A percentile compares a stretch with the other conserved stretches of the same genome.
Evolutionary conservation across 2,329 filamentous ascomycete genomes (phyloP).

Genomic region (Myrmaecium sp.): DNA sequence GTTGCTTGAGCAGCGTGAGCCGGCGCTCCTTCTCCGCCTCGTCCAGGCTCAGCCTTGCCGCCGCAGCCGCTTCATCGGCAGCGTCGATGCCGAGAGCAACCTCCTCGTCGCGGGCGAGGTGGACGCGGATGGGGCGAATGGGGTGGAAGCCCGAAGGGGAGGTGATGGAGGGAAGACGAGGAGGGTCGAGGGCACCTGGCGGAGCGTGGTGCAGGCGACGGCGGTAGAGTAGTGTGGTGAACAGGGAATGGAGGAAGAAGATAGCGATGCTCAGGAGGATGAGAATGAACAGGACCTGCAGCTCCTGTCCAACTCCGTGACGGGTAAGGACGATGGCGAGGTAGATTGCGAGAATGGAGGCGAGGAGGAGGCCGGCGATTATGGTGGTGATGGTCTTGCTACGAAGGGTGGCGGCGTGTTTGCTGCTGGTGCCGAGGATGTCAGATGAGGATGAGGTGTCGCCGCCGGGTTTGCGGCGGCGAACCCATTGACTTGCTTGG

Average conservation of each 20-base stretch:
- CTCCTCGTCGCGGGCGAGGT: conserved; percentile 60
- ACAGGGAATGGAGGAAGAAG: conserved; percentile 64
- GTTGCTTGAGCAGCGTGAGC: conserved; percentile 18
- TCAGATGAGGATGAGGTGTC: conserved; percentile 9
- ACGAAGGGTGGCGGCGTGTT: conserved; percentile 14
- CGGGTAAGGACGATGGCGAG: conserved; percentile 53
- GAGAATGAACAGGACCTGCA: conserved; percentile 66
- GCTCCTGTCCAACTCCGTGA: conserved; percentile 47
- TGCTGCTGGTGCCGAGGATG: conserved; percentile 14
- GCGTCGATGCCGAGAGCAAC: conserved; percentile 30
- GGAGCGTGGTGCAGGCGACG: background rate
- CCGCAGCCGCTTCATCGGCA: conserved; percentile 35
- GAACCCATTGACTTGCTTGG: conserved; percentile 11
- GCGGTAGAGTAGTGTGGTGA: no score
- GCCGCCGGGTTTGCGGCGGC: conserved; percentile 9
- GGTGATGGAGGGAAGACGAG: conserved; percentile 26
- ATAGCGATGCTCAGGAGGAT: conserved; percentile 57
- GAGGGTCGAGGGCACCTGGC: conserved; percentile 13
- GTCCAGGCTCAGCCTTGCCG: conserved; percentile 13
- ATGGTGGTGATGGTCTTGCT: no score
- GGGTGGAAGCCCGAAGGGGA: conserved; percentile 52
- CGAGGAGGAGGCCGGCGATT: conserved; percentile 47
- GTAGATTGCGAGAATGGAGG: conserved; percentile 46
- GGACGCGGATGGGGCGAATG: conserved; percentile 56
- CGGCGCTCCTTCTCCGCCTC: conserved; percentile 10